Evolutionary conservation across 176 grass and related monocot species (phyloP).

Genomic region (Echinochloa phyllopogon): DNA sequence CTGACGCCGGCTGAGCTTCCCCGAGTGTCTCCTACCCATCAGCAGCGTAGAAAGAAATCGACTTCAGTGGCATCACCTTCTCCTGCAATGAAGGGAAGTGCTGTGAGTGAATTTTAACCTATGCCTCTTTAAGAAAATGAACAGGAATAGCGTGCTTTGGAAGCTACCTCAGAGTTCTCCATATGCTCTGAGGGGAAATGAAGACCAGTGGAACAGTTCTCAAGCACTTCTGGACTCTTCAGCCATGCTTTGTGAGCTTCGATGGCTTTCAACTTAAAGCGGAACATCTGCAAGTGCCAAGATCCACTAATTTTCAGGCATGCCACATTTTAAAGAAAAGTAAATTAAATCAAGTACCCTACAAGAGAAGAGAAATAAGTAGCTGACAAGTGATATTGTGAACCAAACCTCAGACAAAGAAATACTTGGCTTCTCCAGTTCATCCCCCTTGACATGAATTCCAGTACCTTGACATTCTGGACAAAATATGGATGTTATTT

Average conservation of each 20-base stretch:
- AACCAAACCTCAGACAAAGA: slow-evolving; percentile 80
- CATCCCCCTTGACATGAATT: slow-evolving; percentile 66
- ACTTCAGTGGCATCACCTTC: slow-evolving; percentile 67
- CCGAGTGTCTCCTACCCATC: slow-evolving; percentile 37
- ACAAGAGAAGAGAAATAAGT: slow-evolving; percentile 9
- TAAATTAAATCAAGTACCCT: not conserved
- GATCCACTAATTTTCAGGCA: slow-evolving; percentile 28
- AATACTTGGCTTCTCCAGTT: slow-evolving; percentile 87
- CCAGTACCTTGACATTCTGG: slow-evolving; percentile 97
- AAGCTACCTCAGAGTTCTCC: slow-evolving; percentile 67
- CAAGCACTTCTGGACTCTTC: slow-evolving; percentile 85
- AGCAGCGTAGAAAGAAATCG: slow-evolving; percentile 74
- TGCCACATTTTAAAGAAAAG: not conserved
- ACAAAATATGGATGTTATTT: slow-evolving; percentile 74
- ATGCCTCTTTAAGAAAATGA: not conserved
- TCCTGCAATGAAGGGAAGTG: slow-evolving; percentile 48
- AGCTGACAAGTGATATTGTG: not conserved
- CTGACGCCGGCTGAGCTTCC: not conserved
- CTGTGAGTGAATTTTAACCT: not conserved
- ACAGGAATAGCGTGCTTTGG: not conserved
- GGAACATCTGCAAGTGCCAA: slow-evolving; percentile 75
- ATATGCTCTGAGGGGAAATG: slow-evolving; percentile 62
- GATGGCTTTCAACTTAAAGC: slow-evolving; percentile 90
- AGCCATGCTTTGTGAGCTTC: slow-evolving; percentile 98
- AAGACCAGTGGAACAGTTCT: slow-evolving; percentile 91